Evolutionary conservation across 1,139 yeast species (phyloP), one percentile per base, ranked within the genome.

Genomic region (Pneumocystis canis): DNA sequence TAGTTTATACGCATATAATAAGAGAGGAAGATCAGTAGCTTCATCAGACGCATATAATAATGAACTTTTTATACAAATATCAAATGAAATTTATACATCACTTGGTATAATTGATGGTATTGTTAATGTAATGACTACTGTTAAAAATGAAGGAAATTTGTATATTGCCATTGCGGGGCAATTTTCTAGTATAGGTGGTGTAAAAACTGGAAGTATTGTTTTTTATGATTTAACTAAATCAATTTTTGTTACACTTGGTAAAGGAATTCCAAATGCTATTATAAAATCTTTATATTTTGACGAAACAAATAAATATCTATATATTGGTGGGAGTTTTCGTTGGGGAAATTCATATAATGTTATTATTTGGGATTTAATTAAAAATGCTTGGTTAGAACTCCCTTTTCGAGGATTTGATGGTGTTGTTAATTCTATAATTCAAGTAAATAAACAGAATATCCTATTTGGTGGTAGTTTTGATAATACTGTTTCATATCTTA

Each of bases 351-450:
- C 86, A 0, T 74, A 79, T 66, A 87, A 92, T 61, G 86, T 82
- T 0, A 84, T 88, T 11, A 74, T 83, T 9, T 90, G 88, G 78
- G 79, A 87, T 71, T 71, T 75, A n/a, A 68, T 79, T 0, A 70
- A 80, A 2, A 70, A 77, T 28, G 61, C 74, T 1, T 74, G 87
- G 57, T 65, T 71, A 1, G 73, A 80, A 9, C 77, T 88, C 1
- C 84, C 87, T 0, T 92, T 92, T 74, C 80, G 80, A 54, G 98
- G 98, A 0, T 89, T 92, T 71, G 84, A 84, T 7, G 77, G 81
- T 64, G 67, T 71, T 0, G 80, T 92, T 28, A 83, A 84, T 67
- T 78, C 94, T n/a, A 89, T 92, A 53, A 68, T 82, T 0, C 78
- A 79, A 64, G 71, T 82, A 35, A 75, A 78, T 33, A 75, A 77